Evolutionary conservation across 108 stramenopile species (phyloP), one percentile per base, ranked within the genome.

Genomic region (Cyclotella sp.): DNA sequence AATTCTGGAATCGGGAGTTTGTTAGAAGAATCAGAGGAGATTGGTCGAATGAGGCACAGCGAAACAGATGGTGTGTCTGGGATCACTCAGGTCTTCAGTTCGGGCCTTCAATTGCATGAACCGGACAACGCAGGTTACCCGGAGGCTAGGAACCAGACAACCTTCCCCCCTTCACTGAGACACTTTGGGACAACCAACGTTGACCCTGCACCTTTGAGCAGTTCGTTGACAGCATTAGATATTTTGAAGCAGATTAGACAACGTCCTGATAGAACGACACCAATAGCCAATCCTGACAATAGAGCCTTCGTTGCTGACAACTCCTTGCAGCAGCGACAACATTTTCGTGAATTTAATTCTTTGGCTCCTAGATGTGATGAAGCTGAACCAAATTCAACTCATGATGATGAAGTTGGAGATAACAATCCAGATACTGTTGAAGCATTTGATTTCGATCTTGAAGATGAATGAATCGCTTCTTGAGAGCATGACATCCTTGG

Each of bases 211-310:
- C 60, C 71, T 3, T 57, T 81, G 29, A 75, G 73, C 45, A 63
- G 80, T 41, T 81, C 80, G n/a, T 41, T 81, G 65, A 81, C 80
- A 34, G 73, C 73, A 70, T 64, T 81, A 58, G 80, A 81, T 39
- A 75, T 81, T 30, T 14, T 81, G 26, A 70, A 60, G 46, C 67
- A 39, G 34, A 68, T 68, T 18, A 49, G 67, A n/a, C 67, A 68
- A 34, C 3, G 22, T 30, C 46, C 67, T 52, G 18, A 16, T 21
- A 52, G 51, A 68, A 21, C 3, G 49, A 43, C 49, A 68, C 29
- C 67, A 53, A 15, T 15, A 34, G 49, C 30, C 28, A 6, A 10
- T 68, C 51, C 7, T 11, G 18, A 53, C 29, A 34, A 54, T 42
- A 43, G 52, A 47, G 21, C 30, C 1, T 22, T 46, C 7, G 15